A percentile compares a stretch with the other conserved stretches of the same genome.
These are phyloP conservation scores for Cardiospermum halicacabum DNA, from an alignment of 345 rosid species.

Conservation along the genomic window DNA sequence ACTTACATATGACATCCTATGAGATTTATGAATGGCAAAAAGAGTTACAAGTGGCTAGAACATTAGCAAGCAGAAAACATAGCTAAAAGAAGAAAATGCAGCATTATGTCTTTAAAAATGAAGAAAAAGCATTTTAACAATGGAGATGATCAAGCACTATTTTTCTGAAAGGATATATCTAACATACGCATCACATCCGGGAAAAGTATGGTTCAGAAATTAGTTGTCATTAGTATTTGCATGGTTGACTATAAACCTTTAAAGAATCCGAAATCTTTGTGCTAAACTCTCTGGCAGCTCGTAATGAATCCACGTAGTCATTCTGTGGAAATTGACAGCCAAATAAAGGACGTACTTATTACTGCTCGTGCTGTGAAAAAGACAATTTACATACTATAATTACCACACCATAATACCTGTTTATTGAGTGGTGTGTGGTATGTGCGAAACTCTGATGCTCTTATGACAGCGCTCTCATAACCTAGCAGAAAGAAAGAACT, in stretches of 20 bases:
- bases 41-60: neutral
- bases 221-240: neutral
- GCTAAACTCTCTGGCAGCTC: constrained; percentile 88
- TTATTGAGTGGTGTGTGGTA: constrained; percentile 87
- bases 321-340: constrained; percentile 37
- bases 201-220: neutral
- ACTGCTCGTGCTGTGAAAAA: neutral
- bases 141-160: neutral
- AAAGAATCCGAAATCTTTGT: constrained; percentile 64
- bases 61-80: neutral
- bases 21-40: neutral
- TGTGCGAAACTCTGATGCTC: constrained; percentile 89
- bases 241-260: constrained; percentile 43
- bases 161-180: neutral
- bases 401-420: constrained; percentile 44
- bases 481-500: constrained; percentile 39
- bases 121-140: neutral
- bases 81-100: neutral
- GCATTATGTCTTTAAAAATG: neutral
- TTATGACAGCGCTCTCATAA: constrained; percentile 71
- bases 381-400: constrained; percentile 3
- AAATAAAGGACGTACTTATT: constrained; percentile 1
- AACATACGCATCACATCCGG: neutral
- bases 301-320: constrained; percentile 77
- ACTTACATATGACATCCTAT: neutral